phyloP scores from a whole-genome alignment of 805 yeast species.

The Clavispora carvajalis region DNA sequence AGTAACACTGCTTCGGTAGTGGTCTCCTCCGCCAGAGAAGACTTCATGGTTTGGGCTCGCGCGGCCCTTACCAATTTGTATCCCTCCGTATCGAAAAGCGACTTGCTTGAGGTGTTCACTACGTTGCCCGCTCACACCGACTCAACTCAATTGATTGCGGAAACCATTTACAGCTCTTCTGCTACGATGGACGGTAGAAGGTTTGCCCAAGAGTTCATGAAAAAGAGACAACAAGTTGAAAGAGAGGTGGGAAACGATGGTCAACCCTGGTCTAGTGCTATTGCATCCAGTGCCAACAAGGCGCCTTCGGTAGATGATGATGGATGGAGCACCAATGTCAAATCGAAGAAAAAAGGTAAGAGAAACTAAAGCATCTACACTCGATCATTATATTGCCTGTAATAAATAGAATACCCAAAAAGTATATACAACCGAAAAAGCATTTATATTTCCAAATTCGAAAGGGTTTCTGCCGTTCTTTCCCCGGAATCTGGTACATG shows the following conservation, averaged over 20 bases:
- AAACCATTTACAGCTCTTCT: conserved; percentile 83
- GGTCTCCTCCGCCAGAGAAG: conserved; percentile 37
- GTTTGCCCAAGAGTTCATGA: conserved; percentile 85
- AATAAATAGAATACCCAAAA: background rate
- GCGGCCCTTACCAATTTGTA: conserved; percentile 61
- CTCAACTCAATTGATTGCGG: conserved; percentile 81
- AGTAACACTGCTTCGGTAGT: conserved; percentile 17
- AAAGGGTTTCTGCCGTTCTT: background rate
- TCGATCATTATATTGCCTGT: background rate
- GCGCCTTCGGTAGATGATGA: conserved; percentile 37
- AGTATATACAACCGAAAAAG: background rate
- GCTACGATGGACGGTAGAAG: conserved; percentile 91
- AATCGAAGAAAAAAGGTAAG: conserved; percentile 36
- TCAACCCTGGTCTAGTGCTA: conserved; percentile 71
- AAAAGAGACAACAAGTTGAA: conserved; percentile 72
- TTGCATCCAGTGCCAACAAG: conserved; percentile 40
- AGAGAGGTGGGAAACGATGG: conserved; percentile 39
- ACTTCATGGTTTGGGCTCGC: conserved; percentile 70
- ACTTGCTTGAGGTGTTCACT: conserved; percentile 71
- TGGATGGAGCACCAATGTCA: conserved; percentile 42
- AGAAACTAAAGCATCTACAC: conserved; percentile 13
- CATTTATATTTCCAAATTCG: background rate
- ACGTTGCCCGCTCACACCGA: conserved; percentile 70
- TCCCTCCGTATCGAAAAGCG: conserved; percentile 71
- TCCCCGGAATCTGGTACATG: background rate